Percentiles rank a stretch among this genome's conserved stretches.
Conservation (phyloP, 1,284 basidiomycete genomes). For the Heterobasidion irregulare region DNA sequence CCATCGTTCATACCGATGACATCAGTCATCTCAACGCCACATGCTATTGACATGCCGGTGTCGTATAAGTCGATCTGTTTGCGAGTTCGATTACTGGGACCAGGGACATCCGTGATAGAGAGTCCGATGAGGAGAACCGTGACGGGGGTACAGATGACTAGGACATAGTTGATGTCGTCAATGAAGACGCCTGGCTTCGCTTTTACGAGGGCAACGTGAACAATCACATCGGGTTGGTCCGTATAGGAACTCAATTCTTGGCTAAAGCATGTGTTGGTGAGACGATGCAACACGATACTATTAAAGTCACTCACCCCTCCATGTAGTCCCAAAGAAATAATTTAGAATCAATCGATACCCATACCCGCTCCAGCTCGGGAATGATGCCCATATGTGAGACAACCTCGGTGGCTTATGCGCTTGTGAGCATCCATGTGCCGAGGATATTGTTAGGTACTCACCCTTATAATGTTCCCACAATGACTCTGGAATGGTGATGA, state of each 20-base stretch:
- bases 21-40: constrained; percentile 79
- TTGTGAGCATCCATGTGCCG: constrained; percentile 11
- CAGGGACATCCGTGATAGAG: constrained; percentile 43
- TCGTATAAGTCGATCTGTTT: constrained; percentile 85
- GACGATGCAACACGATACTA: constrained; percentile 27
- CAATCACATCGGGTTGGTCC: constrained; percentile 88
- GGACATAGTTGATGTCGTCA: constrained; percentile 84
- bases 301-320: too few relatives aligned
- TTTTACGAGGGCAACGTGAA: constrained; percentile 76
- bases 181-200: constrained; percentile 84
- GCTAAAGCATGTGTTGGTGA: constrained; percentile 28
- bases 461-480: constrained; percentile 79
- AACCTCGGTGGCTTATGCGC: constrained; percentile 41
- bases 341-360: constrained; percentile 93
- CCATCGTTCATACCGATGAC: constrained; percentile 78
- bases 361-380: constrained; percentile 90
- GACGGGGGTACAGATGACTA: constrained; percentile 86
- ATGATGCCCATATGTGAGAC: constrained; percentile 82
- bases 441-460: constrained; percentile 24
- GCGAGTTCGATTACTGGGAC: constrained; percentile 36
- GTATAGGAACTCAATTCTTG: constrained; percentile 85
- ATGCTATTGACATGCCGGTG: constrained; percentile 77
- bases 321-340: constrained; percentile 94
- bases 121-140: constrained; percentile 85
- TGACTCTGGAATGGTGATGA: constrained; percentile 74